Evolutionary conservation across 495 filamentous ascomycete genomes (phyloP).

Genomic region (Tuber magnatum): DNA sequence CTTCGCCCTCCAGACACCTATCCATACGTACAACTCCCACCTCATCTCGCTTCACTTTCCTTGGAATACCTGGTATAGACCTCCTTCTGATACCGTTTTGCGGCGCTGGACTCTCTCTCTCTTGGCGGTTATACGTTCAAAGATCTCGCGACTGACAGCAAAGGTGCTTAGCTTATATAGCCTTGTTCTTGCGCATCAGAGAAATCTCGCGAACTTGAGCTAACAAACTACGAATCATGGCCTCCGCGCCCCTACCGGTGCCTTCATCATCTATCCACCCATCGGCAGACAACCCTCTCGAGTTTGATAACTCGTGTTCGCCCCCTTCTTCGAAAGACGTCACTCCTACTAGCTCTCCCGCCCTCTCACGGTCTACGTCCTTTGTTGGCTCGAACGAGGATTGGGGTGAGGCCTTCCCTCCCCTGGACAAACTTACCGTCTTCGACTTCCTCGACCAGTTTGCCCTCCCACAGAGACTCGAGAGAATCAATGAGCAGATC

Average conservation of each 20-base stretch:
- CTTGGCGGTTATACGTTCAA: neutral
- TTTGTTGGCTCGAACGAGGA: slow-evolving; percentile 52
- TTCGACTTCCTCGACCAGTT: slow-evolving; percentile 94
- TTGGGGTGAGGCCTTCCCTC: slow-evolving; percentile 74
- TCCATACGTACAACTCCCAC: neutral
- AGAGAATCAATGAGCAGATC: slow-evolving; percentile 54
- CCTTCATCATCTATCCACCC: slow-evolving; percentile 13
- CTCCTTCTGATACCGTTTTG: neutral
- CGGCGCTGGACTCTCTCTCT: neutral
- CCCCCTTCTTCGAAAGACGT: slow-evolving; percentile 6
- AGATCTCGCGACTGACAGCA: neutral
- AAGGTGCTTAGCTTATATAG: neutral
- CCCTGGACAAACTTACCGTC: slow-evolving; percentile 82
- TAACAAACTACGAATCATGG: slow-evolving; percentile 10
- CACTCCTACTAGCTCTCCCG: slow-evolving; percentile 21
- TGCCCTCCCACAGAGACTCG: slow-evolving; percentile 76
- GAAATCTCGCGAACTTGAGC: neutral
- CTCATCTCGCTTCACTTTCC: neutral
- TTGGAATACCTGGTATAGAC: neutral
- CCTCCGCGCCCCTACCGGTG: slow-evolving; percentile 3
- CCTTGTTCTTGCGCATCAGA: neutral
- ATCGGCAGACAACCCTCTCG: slow-evolving; percentile 22
- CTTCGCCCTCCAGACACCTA: neutral
- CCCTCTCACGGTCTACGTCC: slow-evolving; percentile 27
- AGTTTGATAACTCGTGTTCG: slow-evolving; percentile 28